Conservation (phyloP, 192 early-diverging fungal species). For the Coemansia furcata region DNA sequence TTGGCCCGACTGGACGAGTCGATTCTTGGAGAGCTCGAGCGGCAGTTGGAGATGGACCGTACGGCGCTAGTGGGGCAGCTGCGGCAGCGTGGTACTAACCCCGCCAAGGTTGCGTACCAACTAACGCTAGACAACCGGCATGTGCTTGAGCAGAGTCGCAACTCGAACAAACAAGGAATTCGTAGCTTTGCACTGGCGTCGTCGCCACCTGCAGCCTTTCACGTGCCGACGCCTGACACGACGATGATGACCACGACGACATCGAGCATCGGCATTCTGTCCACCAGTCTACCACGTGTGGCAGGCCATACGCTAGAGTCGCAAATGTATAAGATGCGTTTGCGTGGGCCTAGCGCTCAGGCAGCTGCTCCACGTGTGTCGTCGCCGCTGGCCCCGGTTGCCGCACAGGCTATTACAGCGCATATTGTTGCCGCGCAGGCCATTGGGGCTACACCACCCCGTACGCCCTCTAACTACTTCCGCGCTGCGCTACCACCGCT, state of each 20-base stretch:
- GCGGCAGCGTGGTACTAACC: conserved; percentile 83
- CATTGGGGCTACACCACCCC: conserved; percentile 17
- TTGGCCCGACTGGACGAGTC: conserved; percentile 72
- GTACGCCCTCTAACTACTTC: conserved; percentile 51
- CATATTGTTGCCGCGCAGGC: conserved; percentile 30
- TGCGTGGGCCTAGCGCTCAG: conserved; percentile 35
- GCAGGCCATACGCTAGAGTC: conserved; percentile 45
- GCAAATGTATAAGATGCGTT: conserved; percentile 50
- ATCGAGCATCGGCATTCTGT: conserved; percentile 48
- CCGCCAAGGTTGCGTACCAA: conserved; percentile 95
- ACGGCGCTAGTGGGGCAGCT: conserved; percentile 74
- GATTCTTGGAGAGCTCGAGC: conserved; percentile 73
- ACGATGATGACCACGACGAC: conserved; percentile 16
- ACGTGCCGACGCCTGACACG: conserved; percentile 11
- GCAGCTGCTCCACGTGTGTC: conserved; percentile 27
- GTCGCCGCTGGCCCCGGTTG: conserved; percentile 28
- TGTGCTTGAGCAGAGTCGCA: conserved; percentile 53
- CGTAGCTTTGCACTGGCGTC: conserved; percentile 54
- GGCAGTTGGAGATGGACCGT: conserved; percentile 48
- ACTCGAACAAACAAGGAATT: conserved; percentile 52
- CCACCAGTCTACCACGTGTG: conserved; percentile 47
- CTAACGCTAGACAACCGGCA: conserved; percentile 82
- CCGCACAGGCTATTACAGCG: neutral
- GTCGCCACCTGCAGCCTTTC: conserved; percentile 45
- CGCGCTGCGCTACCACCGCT: conserved; percentile 48